Percentiles rank a stretch among this genome's conserved stretches.
Evolutionary conservation across 2,329 filamentous ascomycete species (phyloP).

Genomic region (Daldinia eschscholtzii): DNA sequence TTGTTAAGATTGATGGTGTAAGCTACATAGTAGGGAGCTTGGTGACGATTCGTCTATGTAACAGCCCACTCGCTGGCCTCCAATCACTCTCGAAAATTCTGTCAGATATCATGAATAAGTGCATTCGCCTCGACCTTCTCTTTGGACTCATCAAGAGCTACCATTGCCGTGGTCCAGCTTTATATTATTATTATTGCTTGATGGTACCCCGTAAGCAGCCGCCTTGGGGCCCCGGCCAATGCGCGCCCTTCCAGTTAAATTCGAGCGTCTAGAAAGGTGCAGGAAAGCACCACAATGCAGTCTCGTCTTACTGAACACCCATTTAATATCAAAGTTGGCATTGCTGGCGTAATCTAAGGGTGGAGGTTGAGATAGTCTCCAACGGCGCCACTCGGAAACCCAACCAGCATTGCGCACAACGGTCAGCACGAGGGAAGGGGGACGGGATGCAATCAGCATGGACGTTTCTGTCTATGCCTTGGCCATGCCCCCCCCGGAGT

Average conservation of each 20-base stretch:
- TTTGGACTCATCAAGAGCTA: not conserved
- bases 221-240: slow-evolving; percentile 20
- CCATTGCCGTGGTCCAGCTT: slow-evolving; percentile 13
- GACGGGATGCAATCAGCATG: slow-evolving; percentile 24
- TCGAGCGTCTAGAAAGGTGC: slow-evolving; percentile 18
- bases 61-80: slow-evolving; percentile 10
- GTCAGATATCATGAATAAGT: slow-evolving; percentile 15
- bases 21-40: slow-evolving; percentile 17
- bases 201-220: slow-evolving; percentile 16
- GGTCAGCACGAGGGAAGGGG: slow-evolving; percentile 23
- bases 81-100: slow-evolving; percentile 11
- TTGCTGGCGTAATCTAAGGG: slow-evolving; percentile 35
- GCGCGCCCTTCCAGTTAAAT: slow-evolving; percentile 4
- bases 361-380: slow-evolving; percentile 28
- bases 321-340: slow-evolving; percentile 11
- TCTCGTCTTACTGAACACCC: not conserved
- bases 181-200: slow-evolving; percentile 7
- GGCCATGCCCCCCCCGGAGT: slow-evolving; percentile 20
- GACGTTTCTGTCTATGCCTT: not conserved
- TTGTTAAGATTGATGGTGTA: slow-evolving; percentile 14
- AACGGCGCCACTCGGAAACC: slow-evolving; percentile 17
- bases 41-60: slow-evolving; percentile 15
- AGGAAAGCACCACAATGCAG: slow-evolving; percentile 15
- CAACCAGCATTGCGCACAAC: slow-evolving; percentile 13
- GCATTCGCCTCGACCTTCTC: slow-evolving; percentile 8